Conservation (phyloP, 2,329 filamentous ascomycete species). For the Penicillium sp. region DNA sequence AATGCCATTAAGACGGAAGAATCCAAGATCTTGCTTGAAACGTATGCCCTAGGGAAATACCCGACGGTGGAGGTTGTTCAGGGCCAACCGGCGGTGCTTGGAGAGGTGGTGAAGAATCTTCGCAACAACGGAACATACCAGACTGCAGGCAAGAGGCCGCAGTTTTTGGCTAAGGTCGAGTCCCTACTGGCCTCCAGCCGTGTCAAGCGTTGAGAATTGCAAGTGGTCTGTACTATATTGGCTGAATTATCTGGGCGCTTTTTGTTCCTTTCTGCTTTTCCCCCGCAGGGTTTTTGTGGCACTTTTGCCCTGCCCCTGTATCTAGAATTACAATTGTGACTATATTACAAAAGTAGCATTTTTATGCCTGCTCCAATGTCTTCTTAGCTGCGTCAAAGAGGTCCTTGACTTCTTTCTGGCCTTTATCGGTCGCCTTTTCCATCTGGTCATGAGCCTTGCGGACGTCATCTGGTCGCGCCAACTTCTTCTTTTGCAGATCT, state of each 20-base stretch:
- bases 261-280: not conserved
- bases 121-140: constrained; percentile 45
- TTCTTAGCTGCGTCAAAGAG: constrained; percentile 45
- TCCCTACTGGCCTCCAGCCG: constrained; percentile 34
- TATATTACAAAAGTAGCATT: constrained; percentile 5
- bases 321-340: constrained; percentile 15
- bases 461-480: constrained; percentile 47
- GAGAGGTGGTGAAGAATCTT: constrained; percentile 37
- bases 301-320: constrained; percentile 2
- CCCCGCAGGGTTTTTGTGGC: not conserved
- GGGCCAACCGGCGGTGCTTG: constrained; percentile 27
- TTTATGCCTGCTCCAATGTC: constrained; percentile 36
- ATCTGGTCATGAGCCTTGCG: constrained; percentile 49
- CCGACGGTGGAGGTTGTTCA: constrained; percentile 20
- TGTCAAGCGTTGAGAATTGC: constrained; percentile 22
- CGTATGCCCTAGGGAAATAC: constrained; percentile 37
- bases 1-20: constrained; percentile 25
- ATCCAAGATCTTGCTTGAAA: constrained; percentile 31
- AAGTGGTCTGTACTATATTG: constrained; percentile 23
- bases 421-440: constrained; percentile 50
- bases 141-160: constrained; percentile 34
- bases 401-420: constrained; percentile 48
- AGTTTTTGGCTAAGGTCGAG: constrained; percentile 41
- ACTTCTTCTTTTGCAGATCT: constrained; percentile 45
- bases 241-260: constrained; percentile 8